Conservation (phyloP, 768 basidiomycete genomes). For the Suillus subluteus region DNA sequence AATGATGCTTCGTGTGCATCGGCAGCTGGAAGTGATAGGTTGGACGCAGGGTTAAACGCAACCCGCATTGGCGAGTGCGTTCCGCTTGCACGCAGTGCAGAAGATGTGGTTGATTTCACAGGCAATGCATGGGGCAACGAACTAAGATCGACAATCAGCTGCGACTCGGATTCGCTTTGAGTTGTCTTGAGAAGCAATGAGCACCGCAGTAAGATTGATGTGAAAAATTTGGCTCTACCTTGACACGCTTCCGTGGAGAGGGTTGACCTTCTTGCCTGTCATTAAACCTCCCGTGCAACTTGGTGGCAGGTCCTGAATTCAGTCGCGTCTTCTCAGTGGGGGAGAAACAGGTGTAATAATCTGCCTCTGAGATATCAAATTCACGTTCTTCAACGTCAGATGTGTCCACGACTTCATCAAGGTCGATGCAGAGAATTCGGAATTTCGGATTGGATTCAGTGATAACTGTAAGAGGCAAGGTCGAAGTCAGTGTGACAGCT, state of each 20-base stretch:
- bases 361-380: slow-evolving; percentile 27
- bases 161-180: slow-evolving; percentile 14
- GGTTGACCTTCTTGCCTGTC: slow-evolving; percentile 17
- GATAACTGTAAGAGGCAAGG: background rate
- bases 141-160: background rate
- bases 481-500: background rate
- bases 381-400: slow-evolving; percentile 67
- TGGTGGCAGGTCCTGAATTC: slow-evolving; percentile 3
- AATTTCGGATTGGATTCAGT: background rate
- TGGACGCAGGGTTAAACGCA: background rate
- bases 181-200: slow-evolving; percentile 25
- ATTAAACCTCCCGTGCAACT: slow-evolving; percentile 9
- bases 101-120: background rate
- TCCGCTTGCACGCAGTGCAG: background rate
- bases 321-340: background rate
- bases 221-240: slow-evolving; percentile 25
- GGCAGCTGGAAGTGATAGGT: background rate
- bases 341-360: slow-evolving; percentile 6
- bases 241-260: slow-evolving; percentile 43
- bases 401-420: slow-evolving; percentile 58
- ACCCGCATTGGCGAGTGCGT: slow-evolving; percentile 1
- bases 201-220: background rate
- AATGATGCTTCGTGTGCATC: background rate
- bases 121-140: slow-evolving; percentile 2
- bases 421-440: slow-evolving; percentile 26